Conservation (phyloP, 2,329 filamentous ascomycete genomes). For the Penicillium sp. region DNA sequence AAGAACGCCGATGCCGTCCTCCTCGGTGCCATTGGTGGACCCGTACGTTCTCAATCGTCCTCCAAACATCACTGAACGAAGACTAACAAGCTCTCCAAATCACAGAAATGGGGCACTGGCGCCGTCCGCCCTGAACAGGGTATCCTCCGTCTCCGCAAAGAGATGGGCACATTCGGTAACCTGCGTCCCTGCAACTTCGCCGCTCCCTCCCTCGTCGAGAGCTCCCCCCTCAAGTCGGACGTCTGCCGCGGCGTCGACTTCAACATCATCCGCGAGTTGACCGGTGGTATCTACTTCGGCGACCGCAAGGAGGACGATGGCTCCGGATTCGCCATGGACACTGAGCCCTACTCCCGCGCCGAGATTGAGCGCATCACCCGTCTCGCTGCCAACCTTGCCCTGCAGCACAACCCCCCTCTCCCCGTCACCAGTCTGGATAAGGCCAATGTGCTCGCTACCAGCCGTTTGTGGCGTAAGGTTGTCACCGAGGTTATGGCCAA, state of each 20-base stretch:
- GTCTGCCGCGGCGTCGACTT: conserved; percentile 88
- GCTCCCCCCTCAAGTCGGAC: conserved; percentile 81
- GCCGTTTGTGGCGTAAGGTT: conserved; percentile 83
- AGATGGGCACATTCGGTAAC: conserved; percentile 93
- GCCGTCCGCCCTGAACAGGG: conserved; percentile 89
- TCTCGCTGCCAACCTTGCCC: conserved; percentile 76
- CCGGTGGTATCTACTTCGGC: conserved; percentile 93
- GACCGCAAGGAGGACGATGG: conserved; percentile 75
- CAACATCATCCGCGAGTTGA: conserved; percentile 88
- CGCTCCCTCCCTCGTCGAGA: conserved; percentile 77
- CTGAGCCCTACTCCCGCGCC: conserved; percentile 76
- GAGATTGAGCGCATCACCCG: conserved; percentile 89
- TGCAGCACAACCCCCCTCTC: conserved; percentile 71
- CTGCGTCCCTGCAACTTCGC: conserved; percentile 95
- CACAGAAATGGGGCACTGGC: conserved; percentile 84
- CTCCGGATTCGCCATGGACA: conserved; percentile 77
- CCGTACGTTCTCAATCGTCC: conserved; percentile 50
- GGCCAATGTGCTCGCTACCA: conserved; percentile 92
- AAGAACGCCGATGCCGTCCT: conserved; percentile 87
- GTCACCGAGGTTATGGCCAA: conserved; percentile 80
- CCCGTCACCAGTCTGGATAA: conserved; percentile 90
- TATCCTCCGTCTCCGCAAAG: conserved; percentile 85
- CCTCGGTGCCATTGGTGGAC: conserved; percentile 92
- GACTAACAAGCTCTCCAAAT: background rate
- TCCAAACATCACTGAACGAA: background rate